Conservation (phyloP, 495 filamentous ascomycete species). For the Elasticomyces elasticus region DNA sequence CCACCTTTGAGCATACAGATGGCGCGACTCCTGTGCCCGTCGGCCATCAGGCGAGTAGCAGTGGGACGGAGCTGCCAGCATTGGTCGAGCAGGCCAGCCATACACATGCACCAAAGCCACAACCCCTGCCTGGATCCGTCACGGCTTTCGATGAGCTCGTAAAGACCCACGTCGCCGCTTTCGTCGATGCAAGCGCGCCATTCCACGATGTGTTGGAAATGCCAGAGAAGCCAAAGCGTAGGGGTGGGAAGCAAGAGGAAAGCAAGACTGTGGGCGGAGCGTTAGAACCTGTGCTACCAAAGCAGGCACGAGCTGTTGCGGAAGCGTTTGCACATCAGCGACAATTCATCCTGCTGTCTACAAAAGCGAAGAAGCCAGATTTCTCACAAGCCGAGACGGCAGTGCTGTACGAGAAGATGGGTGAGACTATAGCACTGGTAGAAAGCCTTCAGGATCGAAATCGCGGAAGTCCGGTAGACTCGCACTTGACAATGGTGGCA, state of each 20-base stretch:
- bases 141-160: constrained; percentile 81
- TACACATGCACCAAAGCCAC: constrained; percentile 28
- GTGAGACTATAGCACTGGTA: constrained; percentile 64
- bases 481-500: constrained; percentile 74
- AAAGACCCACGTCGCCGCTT: constrained; percentile 62
- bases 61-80: not conserved
- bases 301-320: constrained; percentile 59
- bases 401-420: constrained; percentile 73
- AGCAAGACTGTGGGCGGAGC: too few species aligned
- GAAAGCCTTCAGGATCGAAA: constrained; percentile 70
- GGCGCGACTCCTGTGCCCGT: constrained; percentile 24
- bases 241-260: too few species aligned
- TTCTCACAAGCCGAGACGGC: constrained; percentile 47
- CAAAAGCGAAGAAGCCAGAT: constrained; percentile 86
- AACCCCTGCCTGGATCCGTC: constrained; percentile 63
- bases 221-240: too few species aligned
- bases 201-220: constrained; percentile 66
- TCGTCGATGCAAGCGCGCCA: constrained; percentile 63
- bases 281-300: too few species aligned
- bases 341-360: constrained; percentile 76
- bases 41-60: constrained; percentile 10
- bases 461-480: constrained; percentile 56
- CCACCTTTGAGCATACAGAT: constrained; percentile 39
- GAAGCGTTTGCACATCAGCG: constrained; percentile 72
- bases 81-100: constrained; percentile 17